Percentiles rank a stretch among this genome's conserved stretches.
Conservation (phyloP, 352 stramenopile species). For the Globisporangium nunn region DNA sequence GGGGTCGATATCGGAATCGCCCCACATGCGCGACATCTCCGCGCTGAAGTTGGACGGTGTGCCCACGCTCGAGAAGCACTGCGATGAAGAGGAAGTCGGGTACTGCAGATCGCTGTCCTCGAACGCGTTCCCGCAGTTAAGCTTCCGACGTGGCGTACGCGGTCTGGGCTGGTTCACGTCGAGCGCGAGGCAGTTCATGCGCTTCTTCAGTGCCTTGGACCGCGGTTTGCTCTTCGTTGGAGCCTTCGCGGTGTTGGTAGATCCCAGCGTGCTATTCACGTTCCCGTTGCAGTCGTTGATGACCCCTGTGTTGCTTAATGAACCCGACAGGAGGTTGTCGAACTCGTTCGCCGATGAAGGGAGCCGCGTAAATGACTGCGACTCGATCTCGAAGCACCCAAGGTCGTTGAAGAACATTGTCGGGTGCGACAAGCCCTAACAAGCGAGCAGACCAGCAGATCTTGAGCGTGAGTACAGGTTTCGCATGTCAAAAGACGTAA, state of each 20-base stretch:
- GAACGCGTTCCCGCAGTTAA: slow-evolving; percentile 51
- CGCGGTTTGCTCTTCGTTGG: slow-evolving; percentile 20
- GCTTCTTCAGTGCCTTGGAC: slow-evolving; percentile 64
- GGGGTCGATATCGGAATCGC: slow-evolving; percentile 47
- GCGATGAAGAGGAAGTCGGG: slow-evolving; percentile 1
- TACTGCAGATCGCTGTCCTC: slow-evolving; percentile 36
- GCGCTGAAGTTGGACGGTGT: slow-evolving; percentile 63
- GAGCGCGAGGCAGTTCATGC: slow-evolving; percentile 41
- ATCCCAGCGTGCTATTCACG: background rate
- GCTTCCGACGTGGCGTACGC: slow-evolving; percentile 54
- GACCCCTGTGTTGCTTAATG: background rate
- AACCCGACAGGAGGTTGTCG: slow-evolving; percentile 7
- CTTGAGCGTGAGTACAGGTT: too few species aligned
- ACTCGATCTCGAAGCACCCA: slow-evolving; percentile 64
- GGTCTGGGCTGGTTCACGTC: slow-evolving; percentile 58
- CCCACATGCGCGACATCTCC: slow-evolving; percentile 47
- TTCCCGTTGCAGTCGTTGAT: background rate
- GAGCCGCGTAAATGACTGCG: slow-evolving; percentile 48
- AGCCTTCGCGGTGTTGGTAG: background rate
- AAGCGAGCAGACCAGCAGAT: too few species aligned
- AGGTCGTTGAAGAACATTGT: slow-evolving; percentile 55
- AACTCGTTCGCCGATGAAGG: slow-evolving; percentile 18
- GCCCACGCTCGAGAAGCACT: slow-evolving; percentile 48
- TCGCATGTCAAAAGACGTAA: too few species aligned
- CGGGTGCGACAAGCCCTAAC: slow-evolving; percentile 22